These are phyloP conservation scores for Porpolomopsis calyptriformis DNA, from an alignment of 768 basidiomycete species.

Conservation along the genomic window DNA sequence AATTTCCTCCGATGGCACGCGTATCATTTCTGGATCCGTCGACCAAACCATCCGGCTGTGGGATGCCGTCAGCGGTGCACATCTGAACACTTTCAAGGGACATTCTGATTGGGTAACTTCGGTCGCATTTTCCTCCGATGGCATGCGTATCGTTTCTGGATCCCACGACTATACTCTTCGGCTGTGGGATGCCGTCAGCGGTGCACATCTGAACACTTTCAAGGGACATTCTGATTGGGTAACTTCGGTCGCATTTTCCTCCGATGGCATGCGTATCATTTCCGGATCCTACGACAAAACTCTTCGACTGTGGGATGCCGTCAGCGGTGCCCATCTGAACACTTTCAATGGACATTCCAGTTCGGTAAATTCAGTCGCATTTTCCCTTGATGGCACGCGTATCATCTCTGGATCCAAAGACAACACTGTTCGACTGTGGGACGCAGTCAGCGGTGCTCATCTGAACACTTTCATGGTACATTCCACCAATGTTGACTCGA, in stretches of 20 bases:
- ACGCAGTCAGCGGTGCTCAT: not conserved
- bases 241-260: not conserved
- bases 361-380: not conserved
- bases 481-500: too few relatives aligned
- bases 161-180: not conserved
- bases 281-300: not conserved
- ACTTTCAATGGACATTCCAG: not conserved
- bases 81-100: not conserved
- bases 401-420: not conserved
- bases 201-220: not conserved
- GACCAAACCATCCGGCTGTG: not conserved
- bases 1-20: not conserved
- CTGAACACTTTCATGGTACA: too few relatives aligned
- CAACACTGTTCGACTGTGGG: not conserved
- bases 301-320: not conserved
- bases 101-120: not conserved
- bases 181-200: not conserved
- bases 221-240: not conserved
- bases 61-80: not conserved
- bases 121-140: not conserved
- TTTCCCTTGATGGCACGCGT: not conserved
- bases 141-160: not conserved
- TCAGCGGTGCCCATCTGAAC: not conserved
- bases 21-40: not conserved
- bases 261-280: not conserved